Evolutionary conservation across 192 early-diverging fungal species (phyloP), one percentile per base, ranked within the genome.

Genomic region (Linnemannia schmuckeri): DNA sequence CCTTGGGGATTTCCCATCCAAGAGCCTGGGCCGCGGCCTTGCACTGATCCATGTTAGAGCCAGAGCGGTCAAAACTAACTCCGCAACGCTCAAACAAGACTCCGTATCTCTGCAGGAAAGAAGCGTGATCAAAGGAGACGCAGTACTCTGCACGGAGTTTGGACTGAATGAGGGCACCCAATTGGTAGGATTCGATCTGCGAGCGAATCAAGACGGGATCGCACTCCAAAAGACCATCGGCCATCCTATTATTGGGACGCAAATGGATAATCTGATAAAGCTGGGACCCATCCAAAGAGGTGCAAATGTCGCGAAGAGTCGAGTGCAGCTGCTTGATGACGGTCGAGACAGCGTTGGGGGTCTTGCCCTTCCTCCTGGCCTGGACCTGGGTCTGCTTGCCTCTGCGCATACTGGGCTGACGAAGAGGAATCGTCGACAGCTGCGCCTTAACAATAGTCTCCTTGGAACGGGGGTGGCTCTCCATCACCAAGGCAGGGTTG

Each of bases 261-360:
- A 98, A 90, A 89, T 98, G 98, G 74, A 96, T 91, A 6, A 99
- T 89, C 52, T 95, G 91, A 94, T 97, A 99, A 15, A 94, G 82
- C 66, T 93, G 93, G 42, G 96, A 96, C 52, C 94, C 92, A n/a
- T 90, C 85, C 61, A 97, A 89, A 1, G 98, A 95, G 15, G 94
- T 91, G 49, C 96, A 90, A 78, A 99, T 90, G 80, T 98, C 96
- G 38, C 97, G 90, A 1, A 97, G 83, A 7, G 96, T 94, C 17
- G 87, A 82, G 85, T 93, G 91, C 22, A 93, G 84, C 72, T 93
- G 94, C 78, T 94, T 91, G 18, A 90, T 76, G 30, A 93, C 91
- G 4, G 92, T 93, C 27, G 90, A 83, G 33, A 91, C 89, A 54
- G 68, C 85, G 70, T 87, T 90, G 75, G 20, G 85, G 68, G 85